Evolutionary conservation across 768 basidiomycete genomes (phyloP).

Genomic region (Amanita pallidorosea): DNA sequence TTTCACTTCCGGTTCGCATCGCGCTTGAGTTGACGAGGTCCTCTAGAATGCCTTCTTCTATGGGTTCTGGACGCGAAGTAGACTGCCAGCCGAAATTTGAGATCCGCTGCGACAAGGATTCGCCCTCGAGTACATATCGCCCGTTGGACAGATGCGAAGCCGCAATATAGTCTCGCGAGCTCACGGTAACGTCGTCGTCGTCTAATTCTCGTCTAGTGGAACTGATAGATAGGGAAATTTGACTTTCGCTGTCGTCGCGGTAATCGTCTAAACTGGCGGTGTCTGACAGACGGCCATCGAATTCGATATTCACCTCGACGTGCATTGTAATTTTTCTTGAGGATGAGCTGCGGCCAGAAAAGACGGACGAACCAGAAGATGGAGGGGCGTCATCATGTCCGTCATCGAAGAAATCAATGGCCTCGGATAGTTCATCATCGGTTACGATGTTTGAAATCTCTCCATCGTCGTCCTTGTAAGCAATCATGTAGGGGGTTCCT

Average conservation of each 20-base stretch:
- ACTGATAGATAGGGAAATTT: constrained; percentile 40
- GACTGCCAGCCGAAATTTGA: background rate
- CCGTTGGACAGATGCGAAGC: constrained; percentile 12
- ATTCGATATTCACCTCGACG: constrained; percentile 73
- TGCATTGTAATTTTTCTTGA: constrained; percentile 66
- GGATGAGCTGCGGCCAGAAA: constrained; percentile 60
- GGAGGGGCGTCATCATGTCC: constrained; percentile 61
- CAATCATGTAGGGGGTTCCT: constrained; percentile 57
- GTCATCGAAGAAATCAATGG: constrained; percentile 77
- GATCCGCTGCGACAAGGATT: background rate
- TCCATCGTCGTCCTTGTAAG: constrained; percentile 85
- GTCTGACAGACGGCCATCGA: constrained; percentile 87
- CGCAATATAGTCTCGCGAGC: constrained; percentile 46
- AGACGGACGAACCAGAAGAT: constrained; percentile 64
- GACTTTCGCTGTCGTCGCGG: constrained; percentile 46
- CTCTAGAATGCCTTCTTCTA: background rate
- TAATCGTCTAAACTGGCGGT: constrained; percentile 75
- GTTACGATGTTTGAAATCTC: constrained; percentile 59
- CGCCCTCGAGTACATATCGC: background rate
- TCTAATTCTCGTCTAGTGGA: constrained; percentile 36
- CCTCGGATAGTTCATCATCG: constrained; percentile 74
- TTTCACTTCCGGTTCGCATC: background rate
- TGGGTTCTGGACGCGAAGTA: background rate
- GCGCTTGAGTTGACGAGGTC: background rate
- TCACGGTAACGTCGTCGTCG: constrained; percentile 69